Evolutionary conservation across 805 yeast species (phyloP).

Genomic region (Hanseniaspora guilliermondii): DNA sequence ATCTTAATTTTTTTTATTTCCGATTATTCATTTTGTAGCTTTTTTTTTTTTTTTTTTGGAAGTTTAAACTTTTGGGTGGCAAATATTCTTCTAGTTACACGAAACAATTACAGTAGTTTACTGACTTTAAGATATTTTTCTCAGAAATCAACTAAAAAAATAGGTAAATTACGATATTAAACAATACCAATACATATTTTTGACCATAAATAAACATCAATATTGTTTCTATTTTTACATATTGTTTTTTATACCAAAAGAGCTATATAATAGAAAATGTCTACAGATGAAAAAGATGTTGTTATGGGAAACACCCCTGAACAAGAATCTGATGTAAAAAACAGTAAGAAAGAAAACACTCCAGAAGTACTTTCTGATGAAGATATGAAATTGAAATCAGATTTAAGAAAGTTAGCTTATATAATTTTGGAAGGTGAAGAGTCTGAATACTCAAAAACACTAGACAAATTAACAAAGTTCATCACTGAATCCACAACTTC

Average conservation of each 20-base stretch:
- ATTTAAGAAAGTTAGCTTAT: constrained; percentile 77
- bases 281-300: constrained; percentile 8
- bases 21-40: not conserved
- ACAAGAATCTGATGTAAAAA: not conserved
- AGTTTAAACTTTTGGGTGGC: not conserved
- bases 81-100: not conserved
- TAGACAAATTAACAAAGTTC: constrained; percentile 57
- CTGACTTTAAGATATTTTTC: too few relatives aligned
- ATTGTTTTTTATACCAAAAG: too few relatives aligned
- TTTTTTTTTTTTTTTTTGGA: not conserved
- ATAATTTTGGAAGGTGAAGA: constrained; percentile 46
- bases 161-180: too few relatives aligned
- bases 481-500: constrained; percentile 91
- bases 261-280: not conserved
- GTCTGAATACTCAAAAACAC: constrained; percentile 42
- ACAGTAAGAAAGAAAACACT: not conserved
- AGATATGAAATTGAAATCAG: constrained; percentile 75
- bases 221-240: too few relatives aligned
- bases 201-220: too few relatives aligned
- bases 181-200: too few relatives aligned
- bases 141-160: too few relatives aligned
- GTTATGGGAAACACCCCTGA: not conserved
- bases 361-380: constrained; percentile 56
- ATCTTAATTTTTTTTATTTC: not conserved
- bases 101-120: not conserved